phyloP scores from a whole-genome alignment of 768 basidiomycete species.

The Kwoniella mangroviensis region DNA sequence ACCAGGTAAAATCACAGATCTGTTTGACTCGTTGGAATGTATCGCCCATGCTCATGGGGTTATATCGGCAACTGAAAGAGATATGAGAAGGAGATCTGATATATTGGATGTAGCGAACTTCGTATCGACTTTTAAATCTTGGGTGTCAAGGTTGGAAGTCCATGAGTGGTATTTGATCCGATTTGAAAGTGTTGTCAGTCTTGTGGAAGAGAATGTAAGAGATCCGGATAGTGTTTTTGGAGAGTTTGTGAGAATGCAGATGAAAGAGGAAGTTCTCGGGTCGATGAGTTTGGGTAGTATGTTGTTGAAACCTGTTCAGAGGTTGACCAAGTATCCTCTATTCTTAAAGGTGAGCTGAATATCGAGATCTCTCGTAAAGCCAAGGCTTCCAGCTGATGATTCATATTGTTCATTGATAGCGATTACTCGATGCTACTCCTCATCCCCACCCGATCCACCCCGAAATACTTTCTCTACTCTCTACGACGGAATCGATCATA shows the following conservation, averaged over 20 bases:
- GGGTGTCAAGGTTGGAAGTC: slow-evolving; percentile 73
- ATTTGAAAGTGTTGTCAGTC: slow-evolving; percentile 66
- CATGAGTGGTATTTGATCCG: slow-evolving; percentile 85
- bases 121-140: slow-evolving; percentile 66
- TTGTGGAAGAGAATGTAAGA: slow-evolving; percentile 63
- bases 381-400: not conserved
- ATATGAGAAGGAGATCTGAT: slow-evolving; percentile 57
- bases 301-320: slow-evolving; percentile 74
- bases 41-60: slow-evolving; percentile 76
- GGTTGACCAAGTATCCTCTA: slow-evolving; percentile 72
- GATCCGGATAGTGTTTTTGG: slow-evolving; percentile 74
- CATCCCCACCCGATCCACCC: slow-evolving; percentile 73
- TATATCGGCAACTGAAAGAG: slow-evolving; percentile 64
- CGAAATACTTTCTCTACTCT: slow-evolving; percentile 66
- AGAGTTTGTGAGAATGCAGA: slow-evolving; percentile 74
- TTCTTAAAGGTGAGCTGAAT: slow-evolving; percentile 69
- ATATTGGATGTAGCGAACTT: slow-evolving; percentile 63
- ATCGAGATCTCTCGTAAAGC: not conserved
- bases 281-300: slow-evolving; percentile 71
- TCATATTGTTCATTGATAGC: slow-evolving; percentile 60
- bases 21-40: slow-evolving; percentile 89
- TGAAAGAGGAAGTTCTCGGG: slow-evolving; percentile 62
- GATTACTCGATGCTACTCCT: slow-evolving; percentile 71
- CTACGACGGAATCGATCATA: slow-evolving; percentile 72
- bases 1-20: slow-evolving; percentile 68